Percentiles rank a stretch among this genome's conserved stretches.
Evolutionary conservation across 2,329 filamentous ascomycete genomes (phyloP).

Genomic region (Kalaharituber pfeilii): DNA sequence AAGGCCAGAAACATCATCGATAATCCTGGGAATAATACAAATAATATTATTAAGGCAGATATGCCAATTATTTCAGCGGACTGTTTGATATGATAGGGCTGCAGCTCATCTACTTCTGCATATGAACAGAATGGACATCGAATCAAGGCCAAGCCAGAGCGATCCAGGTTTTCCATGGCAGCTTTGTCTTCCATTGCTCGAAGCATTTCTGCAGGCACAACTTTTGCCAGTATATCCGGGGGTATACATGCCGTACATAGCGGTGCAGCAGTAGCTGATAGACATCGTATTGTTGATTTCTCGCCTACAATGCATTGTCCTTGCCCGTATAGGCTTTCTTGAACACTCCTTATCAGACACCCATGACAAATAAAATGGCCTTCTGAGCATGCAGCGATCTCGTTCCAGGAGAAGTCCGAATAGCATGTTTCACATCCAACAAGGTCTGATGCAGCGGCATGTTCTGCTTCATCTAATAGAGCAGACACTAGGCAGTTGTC

Average conservation of each 20-base stretch:
- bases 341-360: constrained; percentile 65
- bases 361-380: constrained; percentile 63
- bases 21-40: not conserved
- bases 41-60: not conserved
- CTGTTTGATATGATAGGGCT: constrained; percentile 33
- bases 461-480: constrained; percentile 33
- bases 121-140: constrained; percentile 85
- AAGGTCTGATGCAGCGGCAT: constrained; percentile 31
- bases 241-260: constrained; percentile 57
- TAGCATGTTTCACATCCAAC: constrained; percentile 69
- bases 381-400: constrained; percentile 51
- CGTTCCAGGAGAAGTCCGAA: constrained; percentile 51
- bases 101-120: constrained; percentile 68
- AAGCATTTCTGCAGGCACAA: constrained; percentile 55
- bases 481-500: constrained; percentile 25
- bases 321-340: constrained; percentile 83
- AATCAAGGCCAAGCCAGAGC: constrained; percentile 56
- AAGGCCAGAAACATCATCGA: not conserved
- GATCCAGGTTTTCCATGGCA: constrained; percentile 55
- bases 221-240: constrained; percentile 49
- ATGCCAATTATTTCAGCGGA: not conserved
- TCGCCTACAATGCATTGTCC: constrained; percentile 69
- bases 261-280: constrained; percentile 54
- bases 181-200: constrained; percentile 62
- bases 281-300: constrained; percentile 59